Conservation (phyloP, 495 filamentous ascomycete species). For the Penicillium waksmanii region DNA sequence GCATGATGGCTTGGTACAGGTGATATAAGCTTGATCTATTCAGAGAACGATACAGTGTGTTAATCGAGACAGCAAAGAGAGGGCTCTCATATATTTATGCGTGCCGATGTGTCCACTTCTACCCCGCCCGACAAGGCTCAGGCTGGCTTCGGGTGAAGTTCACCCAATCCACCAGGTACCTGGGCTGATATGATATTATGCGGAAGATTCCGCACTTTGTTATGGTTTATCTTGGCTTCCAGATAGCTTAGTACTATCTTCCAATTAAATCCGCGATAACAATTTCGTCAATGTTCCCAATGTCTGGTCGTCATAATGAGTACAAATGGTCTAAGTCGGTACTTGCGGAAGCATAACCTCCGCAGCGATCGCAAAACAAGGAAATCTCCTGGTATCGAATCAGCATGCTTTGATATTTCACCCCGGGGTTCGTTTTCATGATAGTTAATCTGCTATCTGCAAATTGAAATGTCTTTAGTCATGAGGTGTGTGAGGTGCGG, state of each 20-base stretch:
- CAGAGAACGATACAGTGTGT: neutral
- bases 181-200: no score
- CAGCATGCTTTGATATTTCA: neutral
- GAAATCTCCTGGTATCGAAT: neutral
- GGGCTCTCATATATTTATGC: neutral
- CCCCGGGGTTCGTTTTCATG: neutral
- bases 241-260: neutral
- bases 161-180: no score
- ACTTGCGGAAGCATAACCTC: neutral
- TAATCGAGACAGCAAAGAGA: neutral
- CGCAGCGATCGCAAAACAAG: neutral
- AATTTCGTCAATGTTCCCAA: neutral
- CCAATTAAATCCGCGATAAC: neutral
- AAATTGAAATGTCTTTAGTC: neutral
- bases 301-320: neutral
- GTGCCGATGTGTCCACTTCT: no score
- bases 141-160: no score
- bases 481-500: neutral
- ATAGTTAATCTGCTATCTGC: neutral
- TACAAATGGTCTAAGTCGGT: neutral
- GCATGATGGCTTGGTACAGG: neutral
- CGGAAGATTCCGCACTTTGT: neutral
- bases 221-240: neutral
- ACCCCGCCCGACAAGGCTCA: no score
- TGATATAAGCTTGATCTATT: neutral